Base-by-base conservation (phyloP, 345 rosid genomes). In the Lagerstroemia speciosa region DNA sequence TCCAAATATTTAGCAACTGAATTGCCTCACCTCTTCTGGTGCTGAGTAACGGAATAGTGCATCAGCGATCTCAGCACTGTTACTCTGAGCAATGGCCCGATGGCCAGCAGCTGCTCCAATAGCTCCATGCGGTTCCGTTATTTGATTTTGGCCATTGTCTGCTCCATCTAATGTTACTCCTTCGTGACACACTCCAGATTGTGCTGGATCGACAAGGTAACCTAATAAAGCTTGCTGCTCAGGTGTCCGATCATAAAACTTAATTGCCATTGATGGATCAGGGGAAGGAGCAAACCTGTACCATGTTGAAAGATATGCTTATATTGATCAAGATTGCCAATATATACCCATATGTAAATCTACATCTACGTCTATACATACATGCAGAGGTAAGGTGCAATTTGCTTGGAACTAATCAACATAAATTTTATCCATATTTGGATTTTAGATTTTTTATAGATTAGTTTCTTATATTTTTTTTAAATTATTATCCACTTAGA, bases 21-120 rank as follows among this genome's bases (percentile, higher is more conserved):
- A 53, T 58, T 30, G 20, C 4, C 3, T 63, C 72, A 86, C 98
- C 84, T 91, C 98, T 81, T 93, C 97, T 19, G 98, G 98, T 24
- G 97, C 89, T 72, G 85, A 41, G 80, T 93, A 93, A 38, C 86
- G 83, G 69, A 82, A 91, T 71, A 91, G 78, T 76, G 88, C 83
- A 27, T 91, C 97, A 0, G 95, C 82, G 58, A 93, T 86, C 66
- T 86, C 95, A 52, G 88, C 83, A 80, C 81, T 87, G 69, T 84
- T 89, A 77, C 91, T 89, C 73, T 89, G 98, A 61, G 95, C 97
- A 80, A 93, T 91, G 20, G 93, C 92, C 40, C 88, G 85, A 58
- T 89, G 98, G 67, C 95, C 91, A 62, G 87, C 90, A 57, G 74
- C 80, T 66, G 97, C 94, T 78, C 98, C 98, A 46, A 91, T 78